phyloP scores from a whole-genome alignment of 495 filamentous ascomycete genomes.

The Cudoniella acicularis region DNA sequence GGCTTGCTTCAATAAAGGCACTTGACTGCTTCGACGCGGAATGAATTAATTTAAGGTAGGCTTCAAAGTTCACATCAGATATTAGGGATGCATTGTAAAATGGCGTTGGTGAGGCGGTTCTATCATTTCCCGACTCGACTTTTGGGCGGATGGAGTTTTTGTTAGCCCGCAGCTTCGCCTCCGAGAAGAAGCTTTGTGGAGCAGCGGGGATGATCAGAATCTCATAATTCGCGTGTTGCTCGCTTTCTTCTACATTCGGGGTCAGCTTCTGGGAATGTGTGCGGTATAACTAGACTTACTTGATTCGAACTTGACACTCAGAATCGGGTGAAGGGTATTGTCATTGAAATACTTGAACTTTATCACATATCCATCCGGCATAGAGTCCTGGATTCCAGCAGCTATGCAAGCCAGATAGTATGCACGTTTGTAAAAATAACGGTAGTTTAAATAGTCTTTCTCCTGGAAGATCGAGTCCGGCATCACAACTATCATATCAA shows the following conservation, averaged over 20 bases:
- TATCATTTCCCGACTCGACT: constrained; percentile 33
- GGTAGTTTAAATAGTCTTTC: constrained; percentile 89
- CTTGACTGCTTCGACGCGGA: constrained; percentile 59
- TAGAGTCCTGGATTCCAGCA: constrained; percentile 56
- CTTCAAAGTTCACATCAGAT: constrained; percentile 67
- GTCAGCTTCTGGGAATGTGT: neutral
- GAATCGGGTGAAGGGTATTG: constrained; percentile 71
- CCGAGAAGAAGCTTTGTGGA: constrained; percentile 61
- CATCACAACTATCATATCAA: constrained; percentile 87
- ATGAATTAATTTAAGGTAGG: constrained; percentile 71
- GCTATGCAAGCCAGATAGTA: constrained; percentile 85
- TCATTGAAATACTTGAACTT: constrained; percentile 68
- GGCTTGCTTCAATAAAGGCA: constrained; percentile 75
- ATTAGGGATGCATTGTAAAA: constrained; percentile 86
- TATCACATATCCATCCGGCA: constrained; percentile 49
- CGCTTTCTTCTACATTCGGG: constrained; percentile 8
- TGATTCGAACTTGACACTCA: constrained; percentile 45
- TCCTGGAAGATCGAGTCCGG: constrained; percentile 77
- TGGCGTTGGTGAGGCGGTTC: constrained; percentile 54
- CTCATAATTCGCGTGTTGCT: constrained; percentile 41
- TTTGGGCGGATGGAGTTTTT: constrained; percentile 64
- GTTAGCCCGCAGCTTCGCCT: constrained; percentile 62
- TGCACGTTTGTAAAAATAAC: constrained; percentile 92
- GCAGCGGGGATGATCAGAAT: constrained; percentile 78
- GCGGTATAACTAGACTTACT: neutral